Percentiles rank a stretch among this genome's conserved stretches.
These are phyloP conservation scores for Wakefieldia striispora DNA, from an alignment of 768 basidiomycete species.

Conservation along the genomic window DNA sequence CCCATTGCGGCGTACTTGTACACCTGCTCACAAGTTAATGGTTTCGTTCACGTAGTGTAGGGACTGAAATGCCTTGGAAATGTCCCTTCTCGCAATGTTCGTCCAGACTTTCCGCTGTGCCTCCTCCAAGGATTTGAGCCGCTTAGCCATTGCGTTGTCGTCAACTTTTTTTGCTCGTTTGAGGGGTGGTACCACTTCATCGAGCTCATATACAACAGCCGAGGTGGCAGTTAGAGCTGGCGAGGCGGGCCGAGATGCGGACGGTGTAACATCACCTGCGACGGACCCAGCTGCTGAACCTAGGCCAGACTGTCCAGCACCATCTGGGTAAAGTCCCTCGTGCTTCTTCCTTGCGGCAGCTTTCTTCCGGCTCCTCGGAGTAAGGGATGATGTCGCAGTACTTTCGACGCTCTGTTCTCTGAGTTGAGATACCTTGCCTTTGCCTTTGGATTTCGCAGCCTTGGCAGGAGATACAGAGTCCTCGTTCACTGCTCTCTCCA, in stretches of 20 bases:
- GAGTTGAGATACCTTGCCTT: slow-evolving; percentile 46
- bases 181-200: slow-evolving; percentile 66
- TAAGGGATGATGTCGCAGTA: slow-evolving; percentile 35
- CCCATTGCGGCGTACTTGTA: slow-evolving; percentile 74
- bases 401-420: slow-evolving; percentile 63
- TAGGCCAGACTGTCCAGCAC: slow-evolving; percentile 48
- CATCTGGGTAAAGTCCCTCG: slow-evolving; percentile 49
- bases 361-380: slow-evolving; percentile 57
- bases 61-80: slow-evolving; percentile 62
- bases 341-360: slow-evolving; percentile 54
- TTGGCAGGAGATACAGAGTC: slow-evolving; percentile 36
- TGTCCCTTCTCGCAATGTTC: slow-evolving; percentile 80
- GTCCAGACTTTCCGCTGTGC: slow-evolving; percentile 88
- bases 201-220: slow-evolving; percentile 67
- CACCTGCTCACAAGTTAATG: slow-evolving; percentile 46
- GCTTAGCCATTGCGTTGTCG: slow-evolving; percentile 66
- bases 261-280: slow-evolving; percentile 70
- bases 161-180: slow-evolving; percentile 79
- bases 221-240: slow-evolving; percentile 55
- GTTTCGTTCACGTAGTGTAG: neutral
- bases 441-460: slow-evolving; percentile 45
- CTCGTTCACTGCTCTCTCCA: slow-evolving; percentile 42
- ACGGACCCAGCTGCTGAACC: slow-evolving; percentile 47
- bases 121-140: slow-evolving; percentile 77
- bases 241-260: slow-evolving; percentile 66